These are phyloP conservation scores for Lactarius vividus DNA, from an alignment of 768 basidiomycete genomes.

Conservation along the genomic window DNA sequence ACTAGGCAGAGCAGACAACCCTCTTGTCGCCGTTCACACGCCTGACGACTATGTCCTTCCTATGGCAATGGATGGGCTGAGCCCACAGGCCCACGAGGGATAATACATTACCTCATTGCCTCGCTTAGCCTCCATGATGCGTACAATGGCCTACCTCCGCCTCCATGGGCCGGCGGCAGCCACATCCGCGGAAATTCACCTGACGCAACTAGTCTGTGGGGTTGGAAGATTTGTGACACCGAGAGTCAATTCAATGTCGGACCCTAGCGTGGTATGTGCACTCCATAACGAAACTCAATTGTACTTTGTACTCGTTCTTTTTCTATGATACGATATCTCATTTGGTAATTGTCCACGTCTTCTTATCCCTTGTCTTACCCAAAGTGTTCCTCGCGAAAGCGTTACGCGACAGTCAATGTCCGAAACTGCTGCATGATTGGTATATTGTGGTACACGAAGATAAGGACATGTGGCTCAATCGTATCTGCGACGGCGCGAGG, in stretches of 20 bases:
- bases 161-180: slow-evolving; percentile 10
- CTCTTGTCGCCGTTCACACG: not conserved
- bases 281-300: not conserved
- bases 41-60: slow-evolving; percentile 10
- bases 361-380: not conserved
- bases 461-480: no score
- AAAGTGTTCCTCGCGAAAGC: no score
- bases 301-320: not conserved
- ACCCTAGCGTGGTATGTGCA: no score
- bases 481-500: no score
- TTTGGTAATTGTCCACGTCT: not conserved
- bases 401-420: no score
- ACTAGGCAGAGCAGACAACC: slow-evolving; percentile 11
- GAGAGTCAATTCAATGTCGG: not conserved
- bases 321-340: no score
- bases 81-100: slow-evolving; percentile 5
- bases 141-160: slow-evolving; percentile 12
- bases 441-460: no score
- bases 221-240: not conserved
- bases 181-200: not conserved
- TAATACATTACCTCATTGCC: slow-evolving; percentile 16
- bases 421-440: no score
- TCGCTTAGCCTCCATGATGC: slow-evolving; percentile 2
- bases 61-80: slow-evolving; percentile 3
- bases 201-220: not conserved